These are phyloP conservation scores for Crataegus laevigata DNA, from an alignment of 306 rosid genomes.

Conservation along the genomic window DNA sequence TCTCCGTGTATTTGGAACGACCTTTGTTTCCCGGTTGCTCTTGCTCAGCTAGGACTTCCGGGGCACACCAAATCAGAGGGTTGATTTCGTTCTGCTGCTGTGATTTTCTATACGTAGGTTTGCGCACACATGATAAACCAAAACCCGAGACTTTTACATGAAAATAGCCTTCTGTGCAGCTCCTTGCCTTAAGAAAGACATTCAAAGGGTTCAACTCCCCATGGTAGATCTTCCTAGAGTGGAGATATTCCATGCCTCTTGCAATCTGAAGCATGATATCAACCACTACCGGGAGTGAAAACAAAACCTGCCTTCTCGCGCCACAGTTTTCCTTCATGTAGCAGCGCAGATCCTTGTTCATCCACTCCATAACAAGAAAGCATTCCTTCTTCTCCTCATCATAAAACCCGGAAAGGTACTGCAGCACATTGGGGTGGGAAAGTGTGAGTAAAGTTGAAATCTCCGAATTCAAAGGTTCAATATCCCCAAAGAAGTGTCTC, in stretches of 20 bases:
- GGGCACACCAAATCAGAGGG: conserved; percentile 76
- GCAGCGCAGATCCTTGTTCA: conserved; percentile 55
- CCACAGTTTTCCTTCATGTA: conserved; percentile 73
- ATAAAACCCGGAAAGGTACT: conserved; percentile 60
- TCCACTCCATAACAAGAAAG: conserved; percentile 69
- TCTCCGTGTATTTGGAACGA: conserved; percentile 47
- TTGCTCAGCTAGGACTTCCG: conserved; percentile 66
- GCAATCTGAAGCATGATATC: conserved; percentile 98
- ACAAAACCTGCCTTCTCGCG: conserved; percentile 60
- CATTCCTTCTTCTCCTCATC: conserved; percentile 68
- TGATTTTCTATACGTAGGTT: conserved; percentile 16
- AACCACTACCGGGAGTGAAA: conserved; percentile 62
- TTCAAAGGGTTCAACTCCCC: conserved; percentile 72
- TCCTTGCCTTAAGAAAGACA: conserved; percentile 52
- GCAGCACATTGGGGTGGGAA: conserved; percentile 70
- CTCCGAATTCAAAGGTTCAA: conserved; percentile 35
- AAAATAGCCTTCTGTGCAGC: conserved; percentile 58
- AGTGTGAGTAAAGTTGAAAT: conserved; percentile 48
- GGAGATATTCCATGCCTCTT: conserved; percentile 78
- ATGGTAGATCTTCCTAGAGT: conserved; percentile 59
- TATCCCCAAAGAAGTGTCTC: conserved; percentile 56
- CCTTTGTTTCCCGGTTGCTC: conserved; percentile 28
- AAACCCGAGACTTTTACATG: conserved; percentile 75
- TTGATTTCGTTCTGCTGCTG: conserved; percentile 22
- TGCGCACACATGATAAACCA: conserved; percentile 36